Evolutionary conservation across 2,329 filamentous ascomycete species (phyloP).

Genomic region (Epichloe hybrida): DNA sequence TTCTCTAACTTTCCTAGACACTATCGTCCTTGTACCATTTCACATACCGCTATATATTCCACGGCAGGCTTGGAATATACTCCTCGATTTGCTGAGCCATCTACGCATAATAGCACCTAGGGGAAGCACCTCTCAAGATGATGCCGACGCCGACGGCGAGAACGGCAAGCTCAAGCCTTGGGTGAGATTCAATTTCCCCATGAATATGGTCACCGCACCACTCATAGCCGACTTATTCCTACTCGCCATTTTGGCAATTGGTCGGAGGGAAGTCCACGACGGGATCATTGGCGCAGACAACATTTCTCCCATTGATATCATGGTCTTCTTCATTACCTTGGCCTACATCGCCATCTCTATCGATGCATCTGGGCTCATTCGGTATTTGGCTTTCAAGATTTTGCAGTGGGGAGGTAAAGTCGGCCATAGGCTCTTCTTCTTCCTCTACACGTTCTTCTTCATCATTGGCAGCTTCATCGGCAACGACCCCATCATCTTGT

Average conservation of each 20-base stretch:
- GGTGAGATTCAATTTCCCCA: slow-evolving; percentile 41
- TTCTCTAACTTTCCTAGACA: slow-evolving; percentile 31
- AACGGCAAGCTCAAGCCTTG: slow-evolving; percentile 24
- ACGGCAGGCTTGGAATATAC: slow-evolving; percentile 28
- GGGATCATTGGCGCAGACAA: slow-evolving; percentile 52
- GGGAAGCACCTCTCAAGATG: slow-evolving; percentile 11
- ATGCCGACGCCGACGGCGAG: slow-evolving; percentile 10
- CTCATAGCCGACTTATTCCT: slow-evolving; percentile 59
- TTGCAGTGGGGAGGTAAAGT: slow-evolving; percentile 51
- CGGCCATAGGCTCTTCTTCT: slow-evolving; percentile 58
- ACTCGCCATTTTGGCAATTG: slow-evolving; percentile 56
- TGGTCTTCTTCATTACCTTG: slow-evolving; percentile 60
- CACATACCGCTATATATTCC: slow-evolving; percentile 50
- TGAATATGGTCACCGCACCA: slow-evolving; percentile 60
- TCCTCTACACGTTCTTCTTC: slow-evolving; percentile 63
- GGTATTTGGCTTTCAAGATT: slow-evolving; percentile 57
- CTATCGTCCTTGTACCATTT: slow-evolving; percentile 57
- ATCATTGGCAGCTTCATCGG: slow-evolving; percentile 53
- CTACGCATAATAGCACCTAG: slow-evolving; percentile 40
- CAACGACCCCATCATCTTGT: slow-evolving; percentile 63
- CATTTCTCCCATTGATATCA: slow-evolving; percentile 59
- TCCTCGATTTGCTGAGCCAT: slow-evolving; percentile 22
- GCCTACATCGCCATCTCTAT: slow-evolving; percentile 70
- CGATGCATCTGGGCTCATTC: slow-evolving; percentile 59
- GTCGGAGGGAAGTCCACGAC: slow-evolving; percentile 50